A percentile compares a stretch with the other conserved stretches of the same genome.
Evolutionary conservation across 2,329 filamentous ascomycete species (phyloP).

Genomic region (Cladophialophora psammophila): DNA sequence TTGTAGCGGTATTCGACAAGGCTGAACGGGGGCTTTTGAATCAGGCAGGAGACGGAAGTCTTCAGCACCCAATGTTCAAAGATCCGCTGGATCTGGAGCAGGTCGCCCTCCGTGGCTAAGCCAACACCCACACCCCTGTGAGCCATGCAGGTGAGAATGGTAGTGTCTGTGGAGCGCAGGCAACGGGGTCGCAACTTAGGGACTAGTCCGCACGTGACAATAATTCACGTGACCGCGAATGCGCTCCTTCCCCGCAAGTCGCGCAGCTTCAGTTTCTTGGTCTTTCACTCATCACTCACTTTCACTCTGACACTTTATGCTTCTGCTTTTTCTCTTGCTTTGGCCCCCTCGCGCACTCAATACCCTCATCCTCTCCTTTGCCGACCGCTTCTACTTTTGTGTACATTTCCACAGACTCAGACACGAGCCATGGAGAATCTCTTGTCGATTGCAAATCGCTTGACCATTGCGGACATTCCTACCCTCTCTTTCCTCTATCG

Average conservation of each 20-base stretch:
- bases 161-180: no score
- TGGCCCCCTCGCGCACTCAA: no score
- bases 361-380: background rate
- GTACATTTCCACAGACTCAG: slow-evolving; percentile 8
- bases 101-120: slow-evolving; percentile 44
- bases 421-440: slow-evolving; percentile 13
- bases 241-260: no score
- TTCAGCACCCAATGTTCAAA: slow-evolving; percentile 50
- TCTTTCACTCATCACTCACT: no score
- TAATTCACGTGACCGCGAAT: no score
- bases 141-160: no score
- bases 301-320: no score
- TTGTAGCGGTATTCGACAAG: slow-evolving; percentile 44
- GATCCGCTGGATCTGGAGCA: slow-evolving; percentile 47
- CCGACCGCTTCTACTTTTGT: background rate
- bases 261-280: no score
- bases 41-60: slow-evolving; percentile 48
- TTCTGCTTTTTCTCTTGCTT: no score
- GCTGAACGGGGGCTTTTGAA: slow-evolving; percentile 42
- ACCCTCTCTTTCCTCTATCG: slow-evolving; percentile 69
- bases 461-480: slow-evolving; percentile 47
- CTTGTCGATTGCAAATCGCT: slow-evolving; percentile 27
- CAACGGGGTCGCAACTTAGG: no score
- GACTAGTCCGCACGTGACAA: no score
- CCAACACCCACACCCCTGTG: slow-evolving; percentile 39